Conservation (phyloP, 106 monocot genomes). For the Gastrodia elata region DNA sequence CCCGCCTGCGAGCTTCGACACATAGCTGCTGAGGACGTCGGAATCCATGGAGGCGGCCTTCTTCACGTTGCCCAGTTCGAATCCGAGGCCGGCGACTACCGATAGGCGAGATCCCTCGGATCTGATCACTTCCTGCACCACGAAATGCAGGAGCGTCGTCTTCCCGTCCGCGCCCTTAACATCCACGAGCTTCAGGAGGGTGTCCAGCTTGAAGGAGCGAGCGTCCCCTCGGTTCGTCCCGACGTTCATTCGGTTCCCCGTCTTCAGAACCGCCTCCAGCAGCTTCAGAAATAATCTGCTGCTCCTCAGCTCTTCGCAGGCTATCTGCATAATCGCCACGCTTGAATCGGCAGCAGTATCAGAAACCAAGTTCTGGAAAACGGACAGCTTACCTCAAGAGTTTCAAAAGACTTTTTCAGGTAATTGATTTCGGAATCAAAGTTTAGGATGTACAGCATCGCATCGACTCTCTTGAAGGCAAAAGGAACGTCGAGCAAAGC, state of each 20-base stretch:
- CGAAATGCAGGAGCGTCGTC: conserved; percentile 86
- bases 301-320: conserved; percentile 83
- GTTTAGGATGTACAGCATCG: conserved; percentile 82
- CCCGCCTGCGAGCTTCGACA: conserved; percentile 58
- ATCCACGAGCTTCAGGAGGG: conserved; percentile 82
- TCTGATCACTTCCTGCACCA: conserved; percentile 74
- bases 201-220: conserved; percentile 86
- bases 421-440: conserved; percentile 88
- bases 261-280: conserved; percentile 85
- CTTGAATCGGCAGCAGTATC: too few species aligned
- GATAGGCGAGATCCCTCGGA: conserved; percentile 66
- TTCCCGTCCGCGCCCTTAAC: conserved; percentile 88
- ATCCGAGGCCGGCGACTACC: conserved; percentile 44
- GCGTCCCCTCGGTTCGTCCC: conserved; percentile 94
- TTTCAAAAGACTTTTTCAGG: conserved; percentile 70
- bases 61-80: conserved; percentile 74
- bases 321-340: conserved; percentile 30
- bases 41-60: conserved; percentile 88
- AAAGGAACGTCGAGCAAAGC: conserved; percentile 80
- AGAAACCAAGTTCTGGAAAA: too few species aligned
- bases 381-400: conserved; percentile 58
- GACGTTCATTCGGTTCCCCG: conserved; percentile 92
- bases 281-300: conserved; percentile 83
- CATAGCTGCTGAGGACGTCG: conserved; percentile 68
- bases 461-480: conserved; percentile 90